Evolutionary conservation across 306 rosid genomes (phyloP).

Genomic region (Biancaea sappan): DNA sequence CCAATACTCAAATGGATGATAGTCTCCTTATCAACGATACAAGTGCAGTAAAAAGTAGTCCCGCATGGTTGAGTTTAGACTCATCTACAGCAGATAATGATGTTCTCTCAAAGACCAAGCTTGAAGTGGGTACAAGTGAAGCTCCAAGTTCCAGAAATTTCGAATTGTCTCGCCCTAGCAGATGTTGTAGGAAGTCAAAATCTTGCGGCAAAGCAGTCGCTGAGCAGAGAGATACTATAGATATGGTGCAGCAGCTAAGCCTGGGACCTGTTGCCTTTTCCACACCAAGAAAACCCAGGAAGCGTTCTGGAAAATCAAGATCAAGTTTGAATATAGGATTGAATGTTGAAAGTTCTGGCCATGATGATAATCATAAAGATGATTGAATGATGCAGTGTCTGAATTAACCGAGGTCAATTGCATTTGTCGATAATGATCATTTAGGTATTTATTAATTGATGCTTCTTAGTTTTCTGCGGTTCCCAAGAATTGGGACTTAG

Average conservation of each 20-base stretch:
- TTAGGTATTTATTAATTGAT: slow-evolving; percentile 18
- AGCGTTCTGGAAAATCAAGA: slow-evolving; percentile 47
- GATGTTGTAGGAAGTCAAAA: slow-evolving; percentile 45
- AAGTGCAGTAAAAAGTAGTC: slow-evolving; percentile 43
- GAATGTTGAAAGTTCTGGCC: slow-evolving; percentile 48
- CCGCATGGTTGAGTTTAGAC: slow-evolving; percentile 75
- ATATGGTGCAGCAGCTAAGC: slow-evolving; percentile 48
- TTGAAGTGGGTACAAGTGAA: slow-evolving; percentile 31
- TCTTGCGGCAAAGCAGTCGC: slow-evolving; percentile 32
- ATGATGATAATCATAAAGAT: slow-evolving; percentile 39
- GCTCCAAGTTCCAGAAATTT: slow-evolving; percentile 35
- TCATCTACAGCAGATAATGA: slow-evolving; percentile 49
- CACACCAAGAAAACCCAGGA: slow-evolving; percentile 50
- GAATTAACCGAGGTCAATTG: slow-evolving; percentile 17
- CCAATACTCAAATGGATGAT: slow-evolving; percentile 43
- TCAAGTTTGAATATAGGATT: slow-evolving; percentile 44
- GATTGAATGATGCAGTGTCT: slow-evolving; percentile 33
- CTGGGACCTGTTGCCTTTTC: slow-evolving; percentile 42
- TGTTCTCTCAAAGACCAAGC: slow-evolving; percentile 28
- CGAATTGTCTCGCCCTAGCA: slow-evolving; percentile 32
- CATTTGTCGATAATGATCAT: slow-evolving; percentile 7
- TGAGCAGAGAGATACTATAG: slow-evolving; percentile 33
- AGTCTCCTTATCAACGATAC: slow-evolving; percentile 33
- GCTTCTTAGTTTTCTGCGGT: slow-evolving; percentile 13
- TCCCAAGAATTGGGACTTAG: slow-evolving; percentile 13